Conservation (phyloP, 768 basidiomycete genomes). For the Vararia minispora region DNA sequence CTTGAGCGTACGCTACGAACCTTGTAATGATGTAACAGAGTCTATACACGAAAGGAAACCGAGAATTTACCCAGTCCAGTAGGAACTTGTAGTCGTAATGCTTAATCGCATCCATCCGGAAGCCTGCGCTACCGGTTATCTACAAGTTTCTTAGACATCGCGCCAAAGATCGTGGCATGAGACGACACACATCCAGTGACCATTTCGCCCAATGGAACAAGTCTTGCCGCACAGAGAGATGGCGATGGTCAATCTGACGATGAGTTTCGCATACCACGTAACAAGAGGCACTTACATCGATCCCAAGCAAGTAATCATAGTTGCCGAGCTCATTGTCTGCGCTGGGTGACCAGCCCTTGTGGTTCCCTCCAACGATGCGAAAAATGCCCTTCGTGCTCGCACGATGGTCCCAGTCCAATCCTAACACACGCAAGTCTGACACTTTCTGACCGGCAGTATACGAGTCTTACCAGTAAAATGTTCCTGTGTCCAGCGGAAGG, state of each 20-base stretch:
- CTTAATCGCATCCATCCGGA: constrained; percentile 86
- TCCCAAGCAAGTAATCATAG: constrained; percentile 74
- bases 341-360: constrained; percentile 70
- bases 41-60: not conserved
- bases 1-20: constrained; percentile 4
- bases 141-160: constrained; percentile 17
- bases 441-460: not conserved
- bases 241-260: constrained; percentile 70
- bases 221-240: constrained; percentile 71
- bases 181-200: constrained; percentile 41
- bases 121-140: constrained; percentile 64
- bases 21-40: not conserved
- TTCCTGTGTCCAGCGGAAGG: constrained; percentile 59
- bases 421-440: constrained; percentile 24
- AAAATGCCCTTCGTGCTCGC: constrained; percentile 55
- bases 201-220: constrained; percentile 69
- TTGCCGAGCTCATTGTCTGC: constrained; percentile 84
- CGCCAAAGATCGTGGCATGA: not conserved
- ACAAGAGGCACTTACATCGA: constrained; percentile 37
- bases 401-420: constrained; percentile 76
- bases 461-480: constrained; percentile 59
- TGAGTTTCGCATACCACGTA: not conserved
- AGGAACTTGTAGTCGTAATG: constrained; percentile 70
- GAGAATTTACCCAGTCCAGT: constrained; percentile 49
- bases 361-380: constrained; percentile 53